Percentiles rank a stretch among this genome's conserved stretches.
Conservation (phyloP, 768 basidiomycete genomes). For the Rubroboletus pulcherrimus region DNA sequence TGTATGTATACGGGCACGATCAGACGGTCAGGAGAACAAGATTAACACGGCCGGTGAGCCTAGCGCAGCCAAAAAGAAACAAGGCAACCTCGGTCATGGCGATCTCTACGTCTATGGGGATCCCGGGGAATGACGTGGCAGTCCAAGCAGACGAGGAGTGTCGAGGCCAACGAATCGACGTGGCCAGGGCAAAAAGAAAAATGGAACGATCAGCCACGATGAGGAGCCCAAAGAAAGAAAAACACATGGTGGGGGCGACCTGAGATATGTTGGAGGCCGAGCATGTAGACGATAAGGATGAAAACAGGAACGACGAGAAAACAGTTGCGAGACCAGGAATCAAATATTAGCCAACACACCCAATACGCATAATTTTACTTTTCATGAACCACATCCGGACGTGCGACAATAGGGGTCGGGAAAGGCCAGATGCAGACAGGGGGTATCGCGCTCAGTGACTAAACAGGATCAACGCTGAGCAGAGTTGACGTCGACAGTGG, state of each 20-base stretch:
- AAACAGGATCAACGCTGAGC: conserved; percentile 13
- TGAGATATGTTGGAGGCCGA: conserved; percentile 34
- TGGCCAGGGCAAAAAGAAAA: not conserved
- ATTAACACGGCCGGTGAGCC: conserved; percentile 16
- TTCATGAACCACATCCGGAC: conserved; percentile 8
- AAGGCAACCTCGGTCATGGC: conserved; percentile 4
- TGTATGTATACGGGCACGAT: conserved; percentile 18
- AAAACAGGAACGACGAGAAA: conserved; percentile 11
- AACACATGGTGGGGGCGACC: conserved; percentile 17
- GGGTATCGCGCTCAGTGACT: conserved; percentile 15
- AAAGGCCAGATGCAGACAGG: not conserved
- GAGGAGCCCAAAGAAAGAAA: conserved; percentile 1
- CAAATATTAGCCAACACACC: conserved; percentile 29
- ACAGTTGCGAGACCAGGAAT: conserved; percentile 6
- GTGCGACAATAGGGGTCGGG: not conserved
- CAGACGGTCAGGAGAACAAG: conserved; percentile 11
- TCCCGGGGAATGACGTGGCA: conserved; percentile 10
- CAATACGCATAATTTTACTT: conserved; percentile 38
- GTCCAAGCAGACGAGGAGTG: conserved; percentile 6
- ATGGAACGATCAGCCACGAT: conserved; percentile 6
- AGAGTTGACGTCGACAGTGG: conserved; percentile 10
- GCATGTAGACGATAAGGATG: conserved; percentile 7
- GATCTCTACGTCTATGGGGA: conserved; percentile 19
- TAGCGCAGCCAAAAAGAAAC: not conserved
- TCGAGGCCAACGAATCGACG: conserved; percentile 1